Base-by-base conservation (phyloP, 129 eudicot species). In the Flaveria brownii region DNA sequence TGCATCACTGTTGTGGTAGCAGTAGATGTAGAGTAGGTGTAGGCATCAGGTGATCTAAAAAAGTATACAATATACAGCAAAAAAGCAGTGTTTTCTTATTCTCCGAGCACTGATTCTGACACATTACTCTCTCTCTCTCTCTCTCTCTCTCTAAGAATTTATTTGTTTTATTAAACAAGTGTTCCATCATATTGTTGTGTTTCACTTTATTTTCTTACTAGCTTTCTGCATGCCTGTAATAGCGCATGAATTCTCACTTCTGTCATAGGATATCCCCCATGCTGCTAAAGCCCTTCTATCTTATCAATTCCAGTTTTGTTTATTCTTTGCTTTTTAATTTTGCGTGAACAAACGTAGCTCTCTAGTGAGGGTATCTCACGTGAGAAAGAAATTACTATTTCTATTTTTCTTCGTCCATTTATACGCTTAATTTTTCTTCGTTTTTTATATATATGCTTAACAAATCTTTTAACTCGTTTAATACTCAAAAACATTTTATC, bases 161-260 rank as follows among this genome's bases (percentile, higher is more conserved):
- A 15, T 11, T 47, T 47, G 12, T 47, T 47, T 11, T 47, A 43
- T 47, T 11, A 12, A 49, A 49, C 54, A 14, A 49, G 54, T 49
- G n/a, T 49, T 15, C 54, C 50, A 45, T 49, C 54, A 12, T 13
- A 49, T 49, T 13, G 16, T 49, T 11, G 11, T 49, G 54, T 49
- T 49, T 49, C 54, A 49, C 54, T 54, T 54, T 59, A 17, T 17
- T n/a, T 55, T 20, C 46, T 77, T 62, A 74, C 20, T 14, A 70
- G 68, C 79, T 75, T 78, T 66, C 78, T 84, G 82, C 82, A 73
- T 78, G 80, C 77, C 83, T 83, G 77, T 52, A 45, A 33, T 78
- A 59, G 65, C 71, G 70, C 82, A 62, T 71, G 77, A 71, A 78
- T 41, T 60, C 73, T 62, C 77, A 59, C 72, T 62, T 60, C 71